A percentile compares a stretch with the other conserved stretches of the same genome.
Conservation (phyloP, 73 alveolate species). For the Uronychia setigera region DNA sequence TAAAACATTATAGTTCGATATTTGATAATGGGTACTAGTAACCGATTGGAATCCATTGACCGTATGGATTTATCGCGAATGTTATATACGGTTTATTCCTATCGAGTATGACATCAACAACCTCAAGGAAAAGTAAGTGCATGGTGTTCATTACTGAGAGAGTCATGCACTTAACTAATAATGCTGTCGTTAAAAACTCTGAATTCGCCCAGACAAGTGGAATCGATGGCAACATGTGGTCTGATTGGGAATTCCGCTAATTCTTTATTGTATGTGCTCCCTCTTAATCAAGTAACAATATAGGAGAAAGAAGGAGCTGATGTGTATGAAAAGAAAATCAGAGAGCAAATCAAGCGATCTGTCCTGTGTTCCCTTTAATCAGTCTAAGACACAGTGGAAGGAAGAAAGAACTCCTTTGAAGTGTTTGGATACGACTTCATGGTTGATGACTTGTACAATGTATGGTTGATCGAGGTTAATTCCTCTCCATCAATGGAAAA, state of each 20-base stretch:
- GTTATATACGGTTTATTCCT: slow-evolving; percentile 82
- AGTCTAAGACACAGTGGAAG: slow-evolving; percentile 61
- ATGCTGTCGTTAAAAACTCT: slow-evolving; percentile 74
- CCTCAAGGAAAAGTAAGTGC: slow-evolving; percentile 43
- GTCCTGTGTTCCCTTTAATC: slow-evolving; percentile 27
- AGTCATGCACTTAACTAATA: slow-evolving; percentile 84
- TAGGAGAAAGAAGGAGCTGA: neutral
- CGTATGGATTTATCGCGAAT: slow-evolving; percentile 81
- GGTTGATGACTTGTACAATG: slow-evolving; percentile 78
- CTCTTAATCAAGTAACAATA: neutral
- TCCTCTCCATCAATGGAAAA: slow-evolving; percentile 80
- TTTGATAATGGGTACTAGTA: slow-evolving; percentile 79
- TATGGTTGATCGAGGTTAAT: slow-evolving; percentile 86
- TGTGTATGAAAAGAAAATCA: neutral
- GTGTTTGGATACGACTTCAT: slow-evolving; percentile 85
- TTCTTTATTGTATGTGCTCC: slow-evolving; percentile 65
- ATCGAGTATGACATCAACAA: slow-evolving; percentile 63
- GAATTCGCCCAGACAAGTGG: slow-evolving; percentile 68
- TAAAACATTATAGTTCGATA: slow-evolving; percentile 39
- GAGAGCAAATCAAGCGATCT: neutral
- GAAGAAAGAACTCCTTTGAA: slow-evolving; percentile 70
- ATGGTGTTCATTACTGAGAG: slow-evolving; percentile 4
- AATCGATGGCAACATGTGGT: slow-evolving; percentile 99
- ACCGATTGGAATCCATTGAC: slow-evolving; percentile 88
- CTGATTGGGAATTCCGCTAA: slow-evolving; percentile 79